Base-by-base conservation (phyloP, 2,329 filamentous ascomycete genomes). In the Fusarium pininemorale region DNA sequence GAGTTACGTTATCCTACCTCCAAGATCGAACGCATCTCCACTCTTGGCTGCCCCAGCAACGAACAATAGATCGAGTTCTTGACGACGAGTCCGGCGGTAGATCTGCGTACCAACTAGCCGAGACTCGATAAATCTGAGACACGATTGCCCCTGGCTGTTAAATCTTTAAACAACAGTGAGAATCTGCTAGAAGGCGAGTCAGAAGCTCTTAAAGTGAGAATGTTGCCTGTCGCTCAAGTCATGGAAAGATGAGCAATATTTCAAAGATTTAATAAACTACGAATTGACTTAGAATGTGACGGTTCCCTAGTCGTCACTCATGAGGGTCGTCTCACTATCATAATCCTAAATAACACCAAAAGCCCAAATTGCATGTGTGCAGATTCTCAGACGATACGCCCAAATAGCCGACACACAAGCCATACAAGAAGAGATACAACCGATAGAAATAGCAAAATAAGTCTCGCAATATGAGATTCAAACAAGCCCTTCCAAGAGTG, bases 251-350 rank as follows among this genome's bases (percentile, higher is more conserved):
- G 24, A 42, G 42, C 41, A n/a, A 5, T 28, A 28, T 59, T 59
- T 67, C 45, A 61, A 44, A 64, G 47, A 63, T 57, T 32, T 62
- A 54, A 57, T 64, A 56, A 61, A 66, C 73, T 73, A 72, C 70
- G 66, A 79, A 75, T 68, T 77, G 77, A 79, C 75, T 78, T 62
- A 74, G 76, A 79, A 78, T 76, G 64, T 66, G 69, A 72, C 55
- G 70, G 74, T 77, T 78, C 74, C 60, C 77, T 75, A 78, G 75
- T 77, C 79, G 75, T 80, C 75, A 79, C 73, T 80, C 79, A 79
- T 80, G 63, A 80, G 70, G 68, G 70, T 80, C 79, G 61, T 80
- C 72, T 79, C 74, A 78, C 74, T 79, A 79, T 80, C 79, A 74
- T 80, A 73, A 80, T 79, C 73, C 78, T 67, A 78, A 79, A 74